Percentiles rank a stretch among this genome's conserved stretches.
These are phyloP conservation scores for Metschnikowia bowlesiae DNA, from an alignment of 805 yeast genomes.

Conservation along the genomic window DNA sequence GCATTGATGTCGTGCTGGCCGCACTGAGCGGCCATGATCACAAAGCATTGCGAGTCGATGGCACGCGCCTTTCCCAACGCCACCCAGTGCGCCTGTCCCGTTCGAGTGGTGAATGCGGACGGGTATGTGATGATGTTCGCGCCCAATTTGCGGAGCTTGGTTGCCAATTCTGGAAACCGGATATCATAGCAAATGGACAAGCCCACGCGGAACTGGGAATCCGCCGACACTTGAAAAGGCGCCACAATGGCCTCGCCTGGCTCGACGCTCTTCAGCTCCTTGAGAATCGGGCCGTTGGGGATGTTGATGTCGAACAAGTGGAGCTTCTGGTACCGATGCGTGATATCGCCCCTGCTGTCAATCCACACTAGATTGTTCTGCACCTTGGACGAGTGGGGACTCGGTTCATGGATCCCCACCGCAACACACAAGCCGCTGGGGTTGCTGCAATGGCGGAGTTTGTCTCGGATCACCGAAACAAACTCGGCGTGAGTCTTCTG, in stretches of 20 bases:
- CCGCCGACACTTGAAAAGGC: constrained; percentile 14
- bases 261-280: constrained; percentile 75
- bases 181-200: constrained; percentile 80
- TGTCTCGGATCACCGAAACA: constrained; percentile 40
- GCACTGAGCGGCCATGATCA: constrained; percentile 83
- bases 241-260: constrained; percentile 56
- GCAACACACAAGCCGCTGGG: constrained; percentile 56
- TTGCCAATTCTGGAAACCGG: constrained; percentile 77
- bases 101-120: constrained; percentile 86
- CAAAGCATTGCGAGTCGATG: constrained; percentile 81
- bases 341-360: constrained; percentile 56
- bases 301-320: constrained; percentile 89
- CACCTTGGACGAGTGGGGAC: constrained; percentile 36
- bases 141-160: constrained; percentile 55
- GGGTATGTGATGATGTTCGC: constrained; percentile 81
- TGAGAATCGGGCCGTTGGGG: constrained; percentile 72
- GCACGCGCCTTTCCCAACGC: constrained; percentile 78
- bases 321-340: constrained; percentile 72
- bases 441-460: constrained; percentile 30
- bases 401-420: constrained; percentile 87
- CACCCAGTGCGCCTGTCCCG: constrained; percentile 92
- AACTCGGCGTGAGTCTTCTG: constrained; percentile 35
- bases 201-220: constrained; percentile 45
- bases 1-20: constrained; percentile 64
- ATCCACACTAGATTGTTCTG: constrained; percentile 75